Conservation (phyloP, 345 rosid species). For the Cardamine chenopodiifolia region DNA sequence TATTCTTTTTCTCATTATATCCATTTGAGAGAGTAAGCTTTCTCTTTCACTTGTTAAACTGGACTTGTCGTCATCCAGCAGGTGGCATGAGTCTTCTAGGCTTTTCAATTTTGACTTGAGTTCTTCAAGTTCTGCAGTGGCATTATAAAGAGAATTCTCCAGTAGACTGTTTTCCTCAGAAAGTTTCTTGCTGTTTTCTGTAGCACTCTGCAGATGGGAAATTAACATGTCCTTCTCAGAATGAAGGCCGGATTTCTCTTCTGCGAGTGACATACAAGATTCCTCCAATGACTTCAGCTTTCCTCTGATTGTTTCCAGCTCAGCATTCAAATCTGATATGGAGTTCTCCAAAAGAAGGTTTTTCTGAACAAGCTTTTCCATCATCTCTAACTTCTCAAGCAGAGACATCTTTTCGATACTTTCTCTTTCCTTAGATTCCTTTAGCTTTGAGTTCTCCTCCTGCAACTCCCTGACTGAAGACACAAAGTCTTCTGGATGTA, state of each 20-base stretch:
- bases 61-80: constrained; percentile 68
- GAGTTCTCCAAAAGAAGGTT: constrained; percentile 83
- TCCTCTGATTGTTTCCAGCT: constrained; percentile 72
- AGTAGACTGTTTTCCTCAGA: constrained; percentile 62
- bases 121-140: constrained; percentile 74
- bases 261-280: constrained; percentile 56
- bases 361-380: constrained; percentile 82
- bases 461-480: constrained; percentile 68
- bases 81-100: constrained; percentile 61
- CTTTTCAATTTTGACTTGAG: constrained; percentile 56
- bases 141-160: constrained; percentile 75
- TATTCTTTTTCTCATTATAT: constrained; percentile 50
- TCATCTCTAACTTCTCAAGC: constrained; percentile 66
- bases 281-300: constrained; percentile 72
- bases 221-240: constrained; percentile 62
- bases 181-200: constrained; percentile 59
- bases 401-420: constrained; percentile 57
- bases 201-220: constrained; percentile 59
- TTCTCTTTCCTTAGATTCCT: constrained; percentile 58
- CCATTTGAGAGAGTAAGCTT: constrained; percentile 59
- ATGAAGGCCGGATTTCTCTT: constrained; percentile 66
- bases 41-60: constrained; percentile 55
- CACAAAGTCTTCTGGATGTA: constrained; percentile 60
- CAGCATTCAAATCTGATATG: constrained; percentile 80
- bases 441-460: constrained; percentile 63